phyloP scores from a whole-genome alignment of 2,329 filamentous ascomycete species.

The Laburnicola sp. region DNA sequence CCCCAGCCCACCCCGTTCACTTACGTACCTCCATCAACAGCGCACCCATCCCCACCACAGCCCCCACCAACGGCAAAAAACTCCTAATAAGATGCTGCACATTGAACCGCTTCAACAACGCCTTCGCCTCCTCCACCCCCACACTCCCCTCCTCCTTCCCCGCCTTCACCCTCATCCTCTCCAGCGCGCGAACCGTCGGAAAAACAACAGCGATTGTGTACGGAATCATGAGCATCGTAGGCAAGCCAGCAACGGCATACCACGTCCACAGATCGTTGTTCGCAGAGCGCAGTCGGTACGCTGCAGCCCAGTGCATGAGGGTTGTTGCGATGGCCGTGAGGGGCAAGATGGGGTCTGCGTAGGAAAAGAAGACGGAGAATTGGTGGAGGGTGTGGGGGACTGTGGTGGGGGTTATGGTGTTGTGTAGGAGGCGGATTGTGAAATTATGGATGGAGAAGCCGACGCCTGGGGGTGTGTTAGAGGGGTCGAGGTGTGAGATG shows the following conservation, averaged over 20 bases:
- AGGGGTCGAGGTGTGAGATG: no score
- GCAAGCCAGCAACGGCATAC: neutral
- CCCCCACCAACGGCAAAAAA: no score
- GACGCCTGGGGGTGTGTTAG: slow-evolving; percentile 1
- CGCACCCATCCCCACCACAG: no score
- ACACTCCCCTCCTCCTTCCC: neutral
- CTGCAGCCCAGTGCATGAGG: neutral
- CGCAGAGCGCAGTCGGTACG: neutral
- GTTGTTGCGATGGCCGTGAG: neutral
- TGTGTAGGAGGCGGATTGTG: neutral
- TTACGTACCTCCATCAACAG: no score
- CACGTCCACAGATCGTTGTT: neutral
- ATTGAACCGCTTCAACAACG: no score
- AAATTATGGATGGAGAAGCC: neutral
- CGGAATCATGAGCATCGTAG: neutral
- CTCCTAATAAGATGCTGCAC: no score
- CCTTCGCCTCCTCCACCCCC: neutral
- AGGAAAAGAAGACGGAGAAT: neutral
- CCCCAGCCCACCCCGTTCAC: no score
- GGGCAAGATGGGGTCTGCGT: neutral
- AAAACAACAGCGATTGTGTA: neutral
- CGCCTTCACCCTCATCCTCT: neutral
- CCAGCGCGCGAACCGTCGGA: neutral
- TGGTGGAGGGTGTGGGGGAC: neutral
- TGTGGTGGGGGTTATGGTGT: neutral